Evolutionary conservation across 257 asterid species (phyloP).

Genomic region (Verbascum thapsus): DNA sequence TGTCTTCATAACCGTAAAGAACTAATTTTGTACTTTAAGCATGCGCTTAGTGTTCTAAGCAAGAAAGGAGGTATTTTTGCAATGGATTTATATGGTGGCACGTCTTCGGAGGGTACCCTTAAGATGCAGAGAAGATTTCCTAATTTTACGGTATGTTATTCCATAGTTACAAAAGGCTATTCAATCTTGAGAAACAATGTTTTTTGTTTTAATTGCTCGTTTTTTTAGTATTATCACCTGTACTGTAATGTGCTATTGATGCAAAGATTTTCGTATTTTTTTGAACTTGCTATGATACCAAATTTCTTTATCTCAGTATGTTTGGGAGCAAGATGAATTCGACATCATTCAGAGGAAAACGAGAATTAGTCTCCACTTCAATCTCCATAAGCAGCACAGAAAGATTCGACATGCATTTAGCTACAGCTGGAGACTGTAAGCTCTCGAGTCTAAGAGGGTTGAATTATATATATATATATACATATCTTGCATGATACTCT

Average conservation of each 20-base stretch:
- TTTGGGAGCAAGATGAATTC: slow-evolving; percentile 97
- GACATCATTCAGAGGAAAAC: slow-evolving; percentile 88
- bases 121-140: slow-evolving; percentile 89
- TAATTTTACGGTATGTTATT: slow-evolving; percentile 64
- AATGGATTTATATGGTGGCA: slow-evolving; percentile 95
- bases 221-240: no score
- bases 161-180: slow-evolving; percentile 4
- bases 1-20: slow-evolving; percentile 88
- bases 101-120: slow-evolving; percentile 85
- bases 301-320: slow-evolving; percentile 54
- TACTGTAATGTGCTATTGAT: not conserved
- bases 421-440: slow-evolving; percentile 99
- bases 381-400: slow-evolving; percentile 65
- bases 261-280: not conserved
- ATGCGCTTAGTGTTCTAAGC: slow-evolving; percentile 55
- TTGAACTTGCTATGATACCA: not conserved
- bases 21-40: slow-evolving; percentile 77
- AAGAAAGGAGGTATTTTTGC: slow-evolving; percentile 85
- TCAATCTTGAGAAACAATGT: no score
- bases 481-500: slow-evolving; percentile 14
- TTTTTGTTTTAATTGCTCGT: no score
- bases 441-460: slow-evolving; percentile 8
- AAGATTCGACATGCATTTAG: slow-evolving; percentile 93
- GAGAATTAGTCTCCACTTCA: slow-evolving; percentile 93
- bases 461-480: no score